These are phyloP conservation scores for Penicillium coffeae DNA, from an alignment of 495 filamentous ascomycete genomes.

Conservation along the genomic window DNA sequence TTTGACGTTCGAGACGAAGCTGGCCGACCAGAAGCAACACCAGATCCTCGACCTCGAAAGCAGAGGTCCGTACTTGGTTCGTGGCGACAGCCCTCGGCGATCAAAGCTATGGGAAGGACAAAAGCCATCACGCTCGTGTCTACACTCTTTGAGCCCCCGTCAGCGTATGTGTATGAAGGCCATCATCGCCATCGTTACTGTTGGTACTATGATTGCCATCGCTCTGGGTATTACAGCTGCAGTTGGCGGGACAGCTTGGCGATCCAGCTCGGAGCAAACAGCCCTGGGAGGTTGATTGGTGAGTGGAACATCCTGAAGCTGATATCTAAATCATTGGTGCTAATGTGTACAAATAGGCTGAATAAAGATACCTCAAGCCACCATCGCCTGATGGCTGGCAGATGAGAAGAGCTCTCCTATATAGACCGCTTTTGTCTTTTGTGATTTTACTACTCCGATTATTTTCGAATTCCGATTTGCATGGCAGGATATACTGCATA, in stretches of 20 bases:
- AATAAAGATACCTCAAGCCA: too few species aligned
- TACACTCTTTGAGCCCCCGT: constrained; percentile 41
- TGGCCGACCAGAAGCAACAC: constrained; percentile 13
- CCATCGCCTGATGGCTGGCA: too few species aligned
- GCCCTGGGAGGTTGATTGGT: constrained; percentile 13
- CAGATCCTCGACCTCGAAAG: constrained; percentile 30
- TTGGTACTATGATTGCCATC: constrained; percentile 58
- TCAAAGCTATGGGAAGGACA: constrained; percentile 43
- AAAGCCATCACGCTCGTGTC: constrained; percentile 29
- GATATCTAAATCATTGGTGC: too few species aligned
- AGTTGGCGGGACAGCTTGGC: constrained; percentile 58
- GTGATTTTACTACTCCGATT: background rate
- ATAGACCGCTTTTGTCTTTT: too few species aligned
- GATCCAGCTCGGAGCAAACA: constrained; percentile 26
- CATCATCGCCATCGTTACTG: constrained; percentile 50
- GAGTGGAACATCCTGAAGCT: background rate
- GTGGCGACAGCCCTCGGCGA: constrained; percentile 21
- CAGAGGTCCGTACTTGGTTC: constrained; percentile 16
- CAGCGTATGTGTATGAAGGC: constrained; percentile 51
- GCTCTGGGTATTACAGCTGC: constrained; percentile 60
- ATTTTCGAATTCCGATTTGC: background rate
- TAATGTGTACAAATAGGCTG: too few species aligned
- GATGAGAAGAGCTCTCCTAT: too few species aligned
- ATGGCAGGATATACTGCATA: background rate
- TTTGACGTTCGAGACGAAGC: constrained; percentile 36